A percentile compares a stretch with the other conserved stretches of the same genome.
phyloP scores from a whole-genome alignment of 2,329 filamentous ascomycete genomes.

The Arthrobotrys iridis region DNA sequence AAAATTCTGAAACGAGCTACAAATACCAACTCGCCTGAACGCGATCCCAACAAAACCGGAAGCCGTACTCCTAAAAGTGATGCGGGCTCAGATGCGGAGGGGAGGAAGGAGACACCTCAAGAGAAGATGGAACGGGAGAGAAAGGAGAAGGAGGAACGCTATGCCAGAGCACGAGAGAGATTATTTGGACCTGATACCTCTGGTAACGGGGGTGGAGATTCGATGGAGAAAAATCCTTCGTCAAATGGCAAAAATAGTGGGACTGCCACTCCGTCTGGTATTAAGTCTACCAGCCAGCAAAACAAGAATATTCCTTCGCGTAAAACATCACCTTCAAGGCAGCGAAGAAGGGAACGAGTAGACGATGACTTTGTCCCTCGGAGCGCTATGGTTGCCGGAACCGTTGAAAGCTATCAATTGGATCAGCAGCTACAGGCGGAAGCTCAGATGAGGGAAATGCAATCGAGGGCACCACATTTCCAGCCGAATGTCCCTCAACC shows the following conservation, averaged over 20 bases:
- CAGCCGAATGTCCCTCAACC: constrained; percentile 31
- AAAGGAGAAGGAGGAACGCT: constrained; percentile 56
- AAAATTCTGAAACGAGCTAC: constrained; percentile 57
- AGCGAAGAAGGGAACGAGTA: constrained; percentile 33
- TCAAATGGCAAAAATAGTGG: constrained; percentile 52
- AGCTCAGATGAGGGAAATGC: constrained; percentile 40
- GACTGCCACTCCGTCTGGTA: constrained; percentile 34
- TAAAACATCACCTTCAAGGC: constrained; percentile 47
- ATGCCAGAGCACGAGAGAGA: constrained; percentile 56
- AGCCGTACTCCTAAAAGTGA: constrained; percentile 54
- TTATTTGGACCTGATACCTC: constrained; percentile 55
- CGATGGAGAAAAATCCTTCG: constrained; percentile 45
- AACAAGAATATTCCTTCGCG: constrained; percentile 50
- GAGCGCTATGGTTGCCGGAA: constrained; percentile 53
- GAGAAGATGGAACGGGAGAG: constrained; percentile 53
- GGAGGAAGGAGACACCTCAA: constrained; percentile 46
- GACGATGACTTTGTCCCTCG: constrained; percentile 54
- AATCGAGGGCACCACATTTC: constrained; percentile 26
- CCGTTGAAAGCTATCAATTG: constrained; percentile 48
- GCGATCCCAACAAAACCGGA: constrained; percentile 40
- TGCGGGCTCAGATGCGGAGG: constrained; percentile 39
- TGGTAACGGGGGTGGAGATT: constrained; percentile 21
- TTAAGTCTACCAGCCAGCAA: constrained; percentile 19
- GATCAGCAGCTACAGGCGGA: constrained; percentile 50
- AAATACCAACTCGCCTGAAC: constrained; percentile 34